These are phyloP conservation scores for Monilinia fructicola DNA, from an alignment of 2,329 filamentous ascomycete species.

Conservation along the genomic window DNA sequence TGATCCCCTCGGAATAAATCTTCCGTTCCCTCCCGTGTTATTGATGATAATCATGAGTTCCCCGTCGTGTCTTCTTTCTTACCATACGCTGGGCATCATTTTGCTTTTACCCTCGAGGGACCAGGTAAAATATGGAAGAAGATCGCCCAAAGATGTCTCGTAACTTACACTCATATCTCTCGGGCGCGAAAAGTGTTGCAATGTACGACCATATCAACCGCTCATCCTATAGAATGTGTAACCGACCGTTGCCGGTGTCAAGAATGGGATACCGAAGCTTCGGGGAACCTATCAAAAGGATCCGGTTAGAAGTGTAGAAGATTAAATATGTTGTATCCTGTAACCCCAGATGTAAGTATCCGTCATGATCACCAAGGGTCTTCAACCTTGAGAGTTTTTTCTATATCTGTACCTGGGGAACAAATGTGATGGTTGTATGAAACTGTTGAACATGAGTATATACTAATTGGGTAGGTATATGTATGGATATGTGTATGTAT, in stretches of 20 bases:
- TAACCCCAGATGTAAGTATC: conserved; percentile 17
- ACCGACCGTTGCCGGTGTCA: conserved; percentile 3
- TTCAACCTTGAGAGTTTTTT: background rate
- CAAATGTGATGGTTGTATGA: background rate
- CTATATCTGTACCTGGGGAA: background rate
- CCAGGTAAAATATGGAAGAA: background rate
- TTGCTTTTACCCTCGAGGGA: background rate
- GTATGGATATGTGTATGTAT: no score
- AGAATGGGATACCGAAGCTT: conserved; percentile 12
- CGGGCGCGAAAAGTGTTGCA: conserved; percentile 4
- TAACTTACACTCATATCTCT: background rate
- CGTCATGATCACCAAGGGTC: conserved; percentile 20
- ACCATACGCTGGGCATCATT: background rate
- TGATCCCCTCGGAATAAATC: no score
- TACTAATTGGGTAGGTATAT: no score
- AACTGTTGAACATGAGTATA: background rate
- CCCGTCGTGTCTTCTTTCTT: no score
- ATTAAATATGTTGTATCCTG: conserved; percentile 16
- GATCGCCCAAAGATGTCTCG: background rate
- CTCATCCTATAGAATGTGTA: background rate
- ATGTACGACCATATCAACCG: background rate
- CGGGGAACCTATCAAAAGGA: conserved; percentile 16
- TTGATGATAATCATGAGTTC: background rate
- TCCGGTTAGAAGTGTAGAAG: background rate
- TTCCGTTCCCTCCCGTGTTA: no score